Evolutionary conservation across 192 early-diverging fungal genomes (phyloP).

Genomic region (Gaertneriomyces sp.): DNA sequence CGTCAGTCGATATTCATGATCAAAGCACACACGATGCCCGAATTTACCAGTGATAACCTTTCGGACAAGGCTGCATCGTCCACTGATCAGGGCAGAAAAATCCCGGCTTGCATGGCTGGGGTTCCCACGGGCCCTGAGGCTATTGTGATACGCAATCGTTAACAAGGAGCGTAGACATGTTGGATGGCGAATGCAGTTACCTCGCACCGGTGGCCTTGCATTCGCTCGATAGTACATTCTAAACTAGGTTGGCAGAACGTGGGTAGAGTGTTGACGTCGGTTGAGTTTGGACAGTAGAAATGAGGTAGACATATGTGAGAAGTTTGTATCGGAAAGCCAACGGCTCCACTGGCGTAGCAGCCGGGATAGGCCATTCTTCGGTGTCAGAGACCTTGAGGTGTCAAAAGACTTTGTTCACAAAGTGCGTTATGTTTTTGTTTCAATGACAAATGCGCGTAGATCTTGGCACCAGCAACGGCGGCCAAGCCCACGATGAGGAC

Average conservation of each 20-base stretch:
- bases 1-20: background rate
- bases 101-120: slow-evolving; percentile 37
- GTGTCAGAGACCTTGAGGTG: too few species aligned
- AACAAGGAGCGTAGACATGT: background rate
- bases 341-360: background rate
- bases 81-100: slow-evolving; percentile 41
- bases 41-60: slow-evolving; percentile 8
- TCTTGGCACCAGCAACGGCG: too few species aligned
- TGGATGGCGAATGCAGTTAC: background rate
- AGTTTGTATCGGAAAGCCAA: background rate
- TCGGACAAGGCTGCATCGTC: slow-evolving; percentile 5
- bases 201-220: slow-evolving; percentile 1
- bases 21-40: background rate
- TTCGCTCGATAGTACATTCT: background rate
- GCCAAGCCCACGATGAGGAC: too few species aligned
- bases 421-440: too few species aligned
- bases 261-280: background rate
- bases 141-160: background rate
- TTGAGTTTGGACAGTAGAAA: slow-evolving; percentile 12
- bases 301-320: background rate
- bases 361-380: too few species aligned
- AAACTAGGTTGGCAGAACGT: slow-evolving; percentile 2
- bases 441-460: too few species aligned
- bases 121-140: slow-evolving; percentile 41
- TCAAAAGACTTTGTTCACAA: too few species aligned